Evolutionary conservation across 164 flowering plant genomes (phyloP), one percentile per base, ranked within the genome.

Genomic region (Hamamelis virginiana): DNA sequence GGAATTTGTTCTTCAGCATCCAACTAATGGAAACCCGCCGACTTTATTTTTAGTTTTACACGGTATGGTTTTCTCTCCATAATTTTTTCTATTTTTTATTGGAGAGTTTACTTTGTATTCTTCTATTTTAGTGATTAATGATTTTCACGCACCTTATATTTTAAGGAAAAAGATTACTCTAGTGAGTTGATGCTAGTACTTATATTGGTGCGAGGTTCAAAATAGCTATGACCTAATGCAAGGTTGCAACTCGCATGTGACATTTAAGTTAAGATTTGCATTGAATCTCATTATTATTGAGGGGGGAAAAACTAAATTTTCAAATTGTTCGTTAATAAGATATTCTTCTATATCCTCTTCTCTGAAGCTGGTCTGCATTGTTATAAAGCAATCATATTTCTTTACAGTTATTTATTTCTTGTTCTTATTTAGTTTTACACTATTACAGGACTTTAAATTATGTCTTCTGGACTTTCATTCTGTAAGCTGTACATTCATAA

Each of bases 1-100:
- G 52, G 97, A 93, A 75, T 93, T 90, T 84, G 92, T 93, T 81
- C 76, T 78, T 77, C 97, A 96, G 84, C 75, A 88, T 78, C 94
- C 99, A 61, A 83, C 87, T 56, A 93, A 90, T 81, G 98, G 89
- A 73, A 96, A 93, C 74, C 99, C 98, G 4, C 98, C 99, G 15
- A 88, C 97, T 71, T 62, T 96, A 70, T 91, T 93, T 74, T 81
- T 93, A 77, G 92, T 82, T 60, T 65, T 96, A 73, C 86, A 70
- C 68, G 97, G 99, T 96, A 87, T 70, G 66, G 27, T 56, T 48
- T 55, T 65, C 46, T 44, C 62, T 23, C 23, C 8, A 1, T 13
- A 4, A 47, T 8, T 26, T n/a, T 9, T 25, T 28, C 18, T 33
- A 26, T 9, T 51, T 27, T n/a, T 13, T 25, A 11, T 57, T 26